A percentile compares a stretch with the other conserved stretches of the same genome.
These are phyloP conservation scores for Fusarium sp. DNA, from an alignment of 2,329 filamentous ascomycete species.

Conservation along the genomic window DNA sequence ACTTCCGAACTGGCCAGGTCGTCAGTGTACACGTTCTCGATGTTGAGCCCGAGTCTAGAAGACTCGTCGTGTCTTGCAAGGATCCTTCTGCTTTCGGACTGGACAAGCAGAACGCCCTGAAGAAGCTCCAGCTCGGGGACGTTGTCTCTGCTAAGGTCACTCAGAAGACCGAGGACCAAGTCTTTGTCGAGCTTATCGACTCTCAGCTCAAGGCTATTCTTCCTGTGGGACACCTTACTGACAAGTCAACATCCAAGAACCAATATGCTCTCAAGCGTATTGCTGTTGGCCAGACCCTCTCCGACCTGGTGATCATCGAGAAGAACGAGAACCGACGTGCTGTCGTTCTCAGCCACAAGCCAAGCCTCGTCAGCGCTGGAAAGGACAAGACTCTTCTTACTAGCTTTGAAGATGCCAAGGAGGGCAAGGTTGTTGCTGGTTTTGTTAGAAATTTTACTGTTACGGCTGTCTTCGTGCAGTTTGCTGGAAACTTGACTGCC, in stretches of 20 bases:
- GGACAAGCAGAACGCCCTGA: slow-evolving; percentile 82
- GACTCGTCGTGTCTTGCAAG: slow-evolving; percentile 93
- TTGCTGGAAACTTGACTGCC: slow-evolving; percentile 82
- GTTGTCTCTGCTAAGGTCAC: slow-evolving; percentile 84
- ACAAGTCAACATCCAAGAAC: slow-evolving; percentile 86
- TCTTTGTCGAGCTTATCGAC: slow-evolving; percentile 82
- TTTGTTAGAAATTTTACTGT: slow-evolving; percentile 89
- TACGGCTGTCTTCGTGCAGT: slow-evolving; percentile 90
- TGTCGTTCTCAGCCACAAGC: slow-evolving; percentile 85
- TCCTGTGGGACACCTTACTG: slow-evolving; percentile 83
- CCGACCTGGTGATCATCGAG: slow-evolving; percentile 87
- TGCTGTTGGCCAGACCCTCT: slow-evolving; percentile 84
- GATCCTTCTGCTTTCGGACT: slow-evolving; percentile 83
- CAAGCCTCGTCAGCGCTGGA: slow-evolving; percentile 82
- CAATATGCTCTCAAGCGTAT: slow-evolving; percentile 84
- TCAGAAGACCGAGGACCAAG: slow-evolving; percentile 84
- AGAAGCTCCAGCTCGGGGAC: slow-evolving; percentile 79
- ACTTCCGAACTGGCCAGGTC: slow-evolving; percentile 92
- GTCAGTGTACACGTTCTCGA: slow-evolving; percentile 91
- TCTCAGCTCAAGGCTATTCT: slow-evolving; percentile 84
- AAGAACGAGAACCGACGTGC: slow-evolving; percentile 84
- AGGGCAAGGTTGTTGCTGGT: slow-evolving; percentile 78
- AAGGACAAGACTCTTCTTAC: slow-evolving; percentile 80
- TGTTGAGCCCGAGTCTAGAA: slow-evolving; percentile 78
- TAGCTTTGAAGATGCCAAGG: slow-evolving; percentile 78